Base-by-base conservation (phyloP, 139 green algal genomes). In the Limnomonas spitsbergensis region DNA sequence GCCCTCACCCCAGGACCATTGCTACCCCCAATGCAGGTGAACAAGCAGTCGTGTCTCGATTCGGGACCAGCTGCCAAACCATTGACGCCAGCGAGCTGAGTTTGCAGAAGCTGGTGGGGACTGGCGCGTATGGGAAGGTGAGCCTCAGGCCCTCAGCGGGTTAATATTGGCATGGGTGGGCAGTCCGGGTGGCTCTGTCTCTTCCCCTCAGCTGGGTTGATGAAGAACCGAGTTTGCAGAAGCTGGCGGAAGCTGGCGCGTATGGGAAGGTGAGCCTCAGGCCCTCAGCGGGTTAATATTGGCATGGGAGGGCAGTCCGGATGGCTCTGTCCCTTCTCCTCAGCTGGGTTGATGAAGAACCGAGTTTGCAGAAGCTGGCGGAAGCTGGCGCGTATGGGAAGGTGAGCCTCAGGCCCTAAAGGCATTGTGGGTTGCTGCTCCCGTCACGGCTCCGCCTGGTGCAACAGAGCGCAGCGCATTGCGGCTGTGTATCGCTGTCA, bases 191-290 rank as follows among this genome's bases (percentile, higher is more conserved):
- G 14, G 14, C 47, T 14, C 20, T 20, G 20, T 29, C 14, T 61
- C 20, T 29, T 61, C 14, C 20, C 47, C 14, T 20, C n/a, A n/a
- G n/a, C n/a, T n/a, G n/a, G n/a, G n/a, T n/a, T n/a, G n/a, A n/a
- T n/a, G n/a, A n/a, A n/a, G 87, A 91, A 76, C 74, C 89, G 7
- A 80, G 53, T 38, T 34, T 88, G 36, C 32, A 76, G 27, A 83
- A 70, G 66, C 9, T 81, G 32, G 87, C 89, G 26, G 87, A 84
- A 7, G 53, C 35, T 1, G 87, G 87, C 14, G 87, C 84, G 7
- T 89, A 91, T 71, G 87, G 87, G 39, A 82, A 86, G 79, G 87
- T 88, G 42, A n/a, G n/a, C n/a, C n/a, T n/a, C n/a, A n/a, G n/a
- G n/a, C n/a, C n/a, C n/a, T n/a, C n/a, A n/a, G n/a, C 61, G 24